Conservation (phyloP, 768 basidiomycete genomes). For the Boletus vermiculosoides region DNA sequence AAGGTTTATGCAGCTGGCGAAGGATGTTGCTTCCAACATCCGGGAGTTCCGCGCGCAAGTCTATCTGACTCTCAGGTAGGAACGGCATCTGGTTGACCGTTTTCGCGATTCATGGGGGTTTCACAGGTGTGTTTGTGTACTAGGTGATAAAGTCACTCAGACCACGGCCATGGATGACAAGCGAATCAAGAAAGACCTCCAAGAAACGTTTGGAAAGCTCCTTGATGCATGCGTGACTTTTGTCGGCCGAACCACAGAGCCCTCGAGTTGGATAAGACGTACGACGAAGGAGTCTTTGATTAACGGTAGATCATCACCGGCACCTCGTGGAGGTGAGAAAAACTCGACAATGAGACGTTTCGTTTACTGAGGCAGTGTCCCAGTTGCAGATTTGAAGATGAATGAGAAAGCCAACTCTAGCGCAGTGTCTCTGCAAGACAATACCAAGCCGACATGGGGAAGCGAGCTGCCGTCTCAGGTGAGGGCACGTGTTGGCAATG, state of each 20-base stretch:
- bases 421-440: slow-evolving; percentile 39
- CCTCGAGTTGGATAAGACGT: slow-evolving; percentile 77
- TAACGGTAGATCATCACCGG: slow-evolving; percentile 76
- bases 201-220: slow-evolving; percentile 86
- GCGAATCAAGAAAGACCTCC: slow-evolving; percentile 83
- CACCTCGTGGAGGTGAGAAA: slow-evolving; percentile 49
- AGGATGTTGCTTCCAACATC: slow-evolving; percentile 66
- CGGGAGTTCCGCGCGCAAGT: slow-evolving; percentile 70
- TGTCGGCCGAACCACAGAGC: slow-evolving; percentile 70
- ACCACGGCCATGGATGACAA: slow-evolving; percentile 91
- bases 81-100: not conserved
- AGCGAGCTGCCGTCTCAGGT: slow-evolving; percentile 32
- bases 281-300: slow-evolving; percentile 57
- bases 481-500: slow-evolving; percentile 18
- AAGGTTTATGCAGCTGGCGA: slow-evolving; percentile 71
- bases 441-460: slow-evolving; percentile 26
- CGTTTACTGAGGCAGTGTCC: not conserved
- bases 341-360: not conserved
- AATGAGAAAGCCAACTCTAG: slow-evolving; percentile 61
- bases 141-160: slow-evolving; percentile 82
- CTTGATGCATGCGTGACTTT: slow-evolving; percentile 76
- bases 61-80: slow-evolving; percentile 72
- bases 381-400: slow-evolving; percentile 41
- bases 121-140: slow-evolving; percentile 66
- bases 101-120: slow-evolving; percentile 10